A percentile compares a stretch with the other conserved stretches of the same genome.
Conservation (phyloP, 768 basidiomycete genomes). For the Russula ochroleuca region DNA sequence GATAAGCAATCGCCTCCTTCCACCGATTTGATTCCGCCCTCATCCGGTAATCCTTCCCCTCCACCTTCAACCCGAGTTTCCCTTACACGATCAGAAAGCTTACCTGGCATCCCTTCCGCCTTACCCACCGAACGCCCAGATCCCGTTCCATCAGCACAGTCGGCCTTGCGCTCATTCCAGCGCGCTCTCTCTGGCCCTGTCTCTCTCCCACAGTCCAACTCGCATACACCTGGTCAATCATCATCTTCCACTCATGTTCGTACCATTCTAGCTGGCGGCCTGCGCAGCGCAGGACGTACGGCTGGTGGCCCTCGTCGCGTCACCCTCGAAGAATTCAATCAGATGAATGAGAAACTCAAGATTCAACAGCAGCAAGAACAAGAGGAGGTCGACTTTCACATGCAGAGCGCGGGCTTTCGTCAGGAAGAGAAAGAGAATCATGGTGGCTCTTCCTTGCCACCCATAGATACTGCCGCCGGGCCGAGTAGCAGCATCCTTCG, state of each 20-base stretch:
- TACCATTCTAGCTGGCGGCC: constrained; percentile 31
- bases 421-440: constrained; percentile 29
- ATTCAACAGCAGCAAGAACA: constrained; percentile 20
- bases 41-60: constrained; percentile 37
- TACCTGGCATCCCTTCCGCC: constrained; percentile 44
- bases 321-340: constrained; percentile 36
- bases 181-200: constrained; percentile 62
- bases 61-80: constrained; percentile 41
- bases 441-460: constrained; percentile 2
- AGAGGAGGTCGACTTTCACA: constrained; percentile 28
- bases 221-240: constrained; percentile 30
- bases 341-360: constrained; percentile 34
- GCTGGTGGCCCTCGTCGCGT: constrained; percentile 37
- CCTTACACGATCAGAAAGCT: constrained; percentile 64
- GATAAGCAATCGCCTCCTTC: constrained; percentile 32
- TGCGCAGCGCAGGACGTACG: constrained; percentile 37
- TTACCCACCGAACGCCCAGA: constrained; percentile 27
- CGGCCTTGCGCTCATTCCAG: constrained; percentile 50
- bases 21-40: constrained; percentile 16
- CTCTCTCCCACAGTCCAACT: constrained; percentile 31
- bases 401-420: constrained; percentile 1
- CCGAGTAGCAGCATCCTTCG: constrained; percentile 12
- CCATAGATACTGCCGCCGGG: background rate
- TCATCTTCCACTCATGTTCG: constrained; percentile 26
- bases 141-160: constrained; percentile 34